Base-by-base conservation (phyloP, 495 filamentous ascomycete genomes). In the Talaromyces wortmannii region DNA sequence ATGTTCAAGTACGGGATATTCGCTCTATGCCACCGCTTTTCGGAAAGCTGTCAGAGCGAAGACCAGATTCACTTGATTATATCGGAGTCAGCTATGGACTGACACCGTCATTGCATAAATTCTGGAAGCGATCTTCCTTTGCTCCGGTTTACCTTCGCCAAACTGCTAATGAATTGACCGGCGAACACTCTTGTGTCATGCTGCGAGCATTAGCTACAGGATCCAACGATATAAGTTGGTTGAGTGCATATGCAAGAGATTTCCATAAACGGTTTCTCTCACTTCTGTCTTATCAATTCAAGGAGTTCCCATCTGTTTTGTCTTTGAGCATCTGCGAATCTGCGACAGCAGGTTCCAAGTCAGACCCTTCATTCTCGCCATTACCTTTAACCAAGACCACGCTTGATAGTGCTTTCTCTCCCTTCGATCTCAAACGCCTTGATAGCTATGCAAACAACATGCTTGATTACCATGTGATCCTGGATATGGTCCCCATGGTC, bases 141-240 rank as follows among this genome's bases (percentile, higher is more conserved):
- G 78, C 80, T 30, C 95, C 94, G 0, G 90, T 98, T 0, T 98
- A 98, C 64, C 78, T 98, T 45, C 85, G 95, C 47, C 95, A 99
- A 78, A 99, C 95, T 4, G 76, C 95, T 6, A 97, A 97, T 63
- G 90, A 97, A 47, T 79, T 99, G 29, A 99, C 94, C 0, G 95
- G 95, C 57, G 95, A 99, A 73, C 92, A 99, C 62, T 92, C 92
- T 0, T 96, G 91, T 67, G 92, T 99, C 33, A 99, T 99, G 95
- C 80, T 99, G 32, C 84, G 89, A 51, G 85, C 88, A 5, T 74
- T 84, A 23, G 70, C 74, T 32, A 73, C 75, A 23, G 79, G 83
- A 43, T 75, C 74, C 45, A 80, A 78, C 46, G 90, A 96, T 59
- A 77, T 74, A 46, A 78, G 76, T 60, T 97, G 95, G 94, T 78